A percentile compares a stretch with the other conserved stretches of the same genome.
Conservation (phyloP, 768 basidiomycete genomes). For the Chiua virens region DNA sequence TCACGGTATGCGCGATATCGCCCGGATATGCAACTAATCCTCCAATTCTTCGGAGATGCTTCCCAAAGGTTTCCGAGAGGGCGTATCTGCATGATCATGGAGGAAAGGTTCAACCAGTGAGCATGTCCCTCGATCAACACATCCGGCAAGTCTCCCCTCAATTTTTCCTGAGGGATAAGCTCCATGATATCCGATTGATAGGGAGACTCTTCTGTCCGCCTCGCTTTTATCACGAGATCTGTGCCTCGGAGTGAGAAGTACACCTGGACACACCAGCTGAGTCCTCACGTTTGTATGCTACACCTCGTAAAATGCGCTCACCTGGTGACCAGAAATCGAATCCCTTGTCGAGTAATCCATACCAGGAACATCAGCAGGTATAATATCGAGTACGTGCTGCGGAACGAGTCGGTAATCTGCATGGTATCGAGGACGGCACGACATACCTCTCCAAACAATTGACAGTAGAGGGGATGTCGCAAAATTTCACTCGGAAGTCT, state of each 20-base stretch:
- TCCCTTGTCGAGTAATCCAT: constrained; percentile 24
- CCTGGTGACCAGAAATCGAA: constrained; percentile 18
- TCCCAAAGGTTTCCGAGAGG: constrained; percentile 25
- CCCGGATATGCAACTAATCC: constrained; percentile 6
- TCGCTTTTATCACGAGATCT: constrained; percentile 13
- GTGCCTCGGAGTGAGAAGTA: constrained; percentile 8
- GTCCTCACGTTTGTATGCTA: not conserved
- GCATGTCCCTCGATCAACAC: constrained; percentile 19
- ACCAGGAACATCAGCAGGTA: constrained; percentile 19
- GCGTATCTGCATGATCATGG: constrained; percentile 26
- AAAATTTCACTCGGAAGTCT: constrained; percentile 13
- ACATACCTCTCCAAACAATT: constrained; percentile 22
- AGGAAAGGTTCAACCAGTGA: constrained; percentile 32
- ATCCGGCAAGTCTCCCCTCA: constrained; percentile 25
- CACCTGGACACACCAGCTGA: not conserved
- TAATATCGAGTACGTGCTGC: constrained; percentile 12
- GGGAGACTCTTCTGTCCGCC: too few relatives aligned
- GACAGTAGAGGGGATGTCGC: constrained; percentile 9
- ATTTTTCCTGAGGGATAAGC: constrained; percentile 20
- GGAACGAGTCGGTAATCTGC: not conserved
- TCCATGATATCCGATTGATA: constrained; percentile 7
- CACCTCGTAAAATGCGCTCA: not conserved
- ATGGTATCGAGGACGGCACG: too few relatives aligned
- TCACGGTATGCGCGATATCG: constrained; percentile 4
- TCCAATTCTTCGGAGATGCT: constrained; percentile 26